Evolutionary conservation across 202 grass and related monocot genomes (phyloP), one percentile per base, ranked within the genome.

Genomic region (Carex sylvatica): DNA sequence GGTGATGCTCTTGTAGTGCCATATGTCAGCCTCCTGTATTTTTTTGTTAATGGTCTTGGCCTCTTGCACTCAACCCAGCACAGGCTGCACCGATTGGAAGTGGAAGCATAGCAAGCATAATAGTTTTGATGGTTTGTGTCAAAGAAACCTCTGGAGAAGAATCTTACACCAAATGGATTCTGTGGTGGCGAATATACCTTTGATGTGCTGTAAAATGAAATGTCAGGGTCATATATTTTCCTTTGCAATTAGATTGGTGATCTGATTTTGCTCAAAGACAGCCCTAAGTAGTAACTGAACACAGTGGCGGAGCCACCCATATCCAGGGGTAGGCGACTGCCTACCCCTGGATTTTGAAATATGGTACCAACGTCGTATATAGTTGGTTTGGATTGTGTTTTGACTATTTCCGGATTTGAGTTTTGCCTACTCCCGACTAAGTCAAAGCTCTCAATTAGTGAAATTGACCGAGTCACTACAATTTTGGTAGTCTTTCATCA

Each of bases 51-150:
- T 79, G 76, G 71, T 44, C 47, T 80, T 35, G 86, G 82, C 23
- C 68, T 88, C 81, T 89, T 83, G 30, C 84, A 92, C 51, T 94
- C 94, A 65, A 97, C 38, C 85, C 90, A 97, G 51, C 83, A 85
- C 82, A 52, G 77, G 26, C 55, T 79, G 31, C 81, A 78, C 79
- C 85, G 81, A 46, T 87, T 92, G 13, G 85, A 83, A 79, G 90
- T 91, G 11, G 81, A 92, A 69, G 86, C 70, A 78, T 78, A 78
- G 51, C 18, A 77, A 14, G 76, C 61, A 64, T 85, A 84, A 44
- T 64, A 70, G 65, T 88, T 92, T 80, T 91, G 62, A 49, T 65
- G 70, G 65, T 85, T 89, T 62, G 60, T 5, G 78, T 94, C 78
- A 81, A 84, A 38, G 9, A 79, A 78, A 9, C 52, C 5, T 64